phyloP scores from a whole-genome alignment of 2,329 filamentous ascomycete genomes.

The Sarocladium strictum region DNA sequence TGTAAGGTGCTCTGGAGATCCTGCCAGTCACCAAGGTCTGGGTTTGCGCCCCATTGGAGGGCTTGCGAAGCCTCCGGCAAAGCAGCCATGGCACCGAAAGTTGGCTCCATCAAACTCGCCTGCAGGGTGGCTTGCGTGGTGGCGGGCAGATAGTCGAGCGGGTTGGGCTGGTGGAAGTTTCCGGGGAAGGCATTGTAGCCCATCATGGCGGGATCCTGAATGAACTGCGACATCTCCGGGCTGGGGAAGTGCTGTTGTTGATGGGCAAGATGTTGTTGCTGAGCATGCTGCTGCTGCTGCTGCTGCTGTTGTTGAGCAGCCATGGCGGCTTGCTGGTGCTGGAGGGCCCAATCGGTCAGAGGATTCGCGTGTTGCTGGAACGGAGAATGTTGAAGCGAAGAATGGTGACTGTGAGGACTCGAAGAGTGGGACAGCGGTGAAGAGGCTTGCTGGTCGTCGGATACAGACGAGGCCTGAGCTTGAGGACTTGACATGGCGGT shows the following conservation, averaged over 20 bases:
- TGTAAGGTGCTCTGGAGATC: slow-evolving; percentile 62
- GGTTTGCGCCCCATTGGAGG: slow-evolving; percentile 52
- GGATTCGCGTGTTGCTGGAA: slow-evolving; percentile 46
- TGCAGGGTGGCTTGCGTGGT: slow-evolving; percentile 60
- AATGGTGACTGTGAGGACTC: slow-evolving; percentile 46
- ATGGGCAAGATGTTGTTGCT: neutral
- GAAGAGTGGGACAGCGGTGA: slow-evolving; percentile 45
- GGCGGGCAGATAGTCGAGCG: slow-evolving; percentile 53
- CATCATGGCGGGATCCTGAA: slow-evolving; percentile 53
- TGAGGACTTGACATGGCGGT: slow-evolving; percentile 33
- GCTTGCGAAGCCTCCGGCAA: slow-evolving; percentile 50
- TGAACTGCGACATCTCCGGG: slow-evolving; percentile 45
- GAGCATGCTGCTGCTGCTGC: slow-evolving; percentile 12
- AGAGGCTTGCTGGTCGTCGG: slow-evolving; percentile 42
- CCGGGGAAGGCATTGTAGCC: slow-evolving; percentile 47
- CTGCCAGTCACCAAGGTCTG: slow-evolving; percentile 68
- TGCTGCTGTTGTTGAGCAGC: slow-evolving; percentile 20
- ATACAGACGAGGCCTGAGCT: slow-evolving; percentile 40
- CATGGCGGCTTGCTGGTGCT: slow-evolving; percentile 35
- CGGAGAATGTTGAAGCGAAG: slow-evolving; percentile 46
- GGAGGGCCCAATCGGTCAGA: slow-evolving; percentile 57
- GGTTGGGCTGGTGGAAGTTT: slow-evolving; percentile 38
- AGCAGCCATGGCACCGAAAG: slow-evolving; percentile 53
- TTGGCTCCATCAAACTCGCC: slow-evolving; percentile 55
- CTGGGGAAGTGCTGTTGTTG: slow-evolving; percentile 29